These are phyloP conservation scores for Metschnikowia anglica DNA, from an alignment of 805 yeast species.

Conservation along the genomic window DNA sequence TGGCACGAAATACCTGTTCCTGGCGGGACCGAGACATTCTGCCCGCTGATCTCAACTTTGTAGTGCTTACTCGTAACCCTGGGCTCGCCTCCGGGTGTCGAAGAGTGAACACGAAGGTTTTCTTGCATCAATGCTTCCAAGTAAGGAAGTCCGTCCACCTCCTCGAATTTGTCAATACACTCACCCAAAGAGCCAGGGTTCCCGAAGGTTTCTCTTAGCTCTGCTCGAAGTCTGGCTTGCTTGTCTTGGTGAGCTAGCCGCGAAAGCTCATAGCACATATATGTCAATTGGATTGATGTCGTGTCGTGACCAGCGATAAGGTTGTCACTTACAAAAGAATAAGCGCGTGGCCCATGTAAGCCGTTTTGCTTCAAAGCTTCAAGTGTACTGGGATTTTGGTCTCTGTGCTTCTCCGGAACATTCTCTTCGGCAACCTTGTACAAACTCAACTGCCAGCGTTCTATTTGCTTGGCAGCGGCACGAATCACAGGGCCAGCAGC, in stretches of 20 bases:
- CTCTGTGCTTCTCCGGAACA: slow-evolving; percentile 19
- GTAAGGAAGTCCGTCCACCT: slow-evolving; percentile 54
- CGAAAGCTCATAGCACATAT: slow-evolving; percentile 57
- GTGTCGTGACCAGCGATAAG: slow-evolving; percentile 79
- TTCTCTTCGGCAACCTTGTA: slow-evolving; percentile 36
- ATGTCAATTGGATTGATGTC: slow-evolving; percentile 44
- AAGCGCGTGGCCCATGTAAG: slow-evolving; percentile 32
- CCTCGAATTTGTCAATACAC: slow-evolving; percentile 31
- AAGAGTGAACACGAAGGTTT: slow-evolving; percentile 59
- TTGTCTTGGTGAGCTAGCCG: slow-evolving; percentile 44
- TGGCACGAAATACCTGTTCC: slow-evolving; percentile 61
- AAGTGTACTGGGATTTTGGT: slow-evolving; percentile 31
- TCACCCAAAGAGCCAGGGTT: slow-evolving; percentile 21
- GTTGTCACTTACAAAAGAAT: slow-evolving; percentile 53
- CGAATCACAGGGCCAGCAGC: slow-evolving; percentile 44
- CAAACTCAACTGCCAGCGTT: slow-evolving; percentile 45
- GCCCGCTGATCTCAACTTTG: slow-evolving; percentile 14
- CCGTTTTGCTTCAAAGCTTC: slow-evolving; percentile 35
- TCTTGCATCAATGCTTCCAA: slow-evolving; percentile 64
- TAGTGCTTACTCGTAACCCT: slow-evolving; percentile 41
- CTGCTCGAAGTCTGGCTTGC: slow-evolving; percentile 49
- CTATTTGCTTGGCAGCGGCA: slow-evolving; percentile 38
- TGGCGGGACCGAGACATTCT: slow-evolving; percentile 39
- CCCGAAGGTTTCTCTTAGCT: slow-evolving; percentile 41
- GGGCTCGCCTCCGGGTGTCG: slow-evolving; percentile 76